Evolutionary conservation across 139 green algal species (phyloP).

Genomic region (Penium margaritaceum): DNA sequence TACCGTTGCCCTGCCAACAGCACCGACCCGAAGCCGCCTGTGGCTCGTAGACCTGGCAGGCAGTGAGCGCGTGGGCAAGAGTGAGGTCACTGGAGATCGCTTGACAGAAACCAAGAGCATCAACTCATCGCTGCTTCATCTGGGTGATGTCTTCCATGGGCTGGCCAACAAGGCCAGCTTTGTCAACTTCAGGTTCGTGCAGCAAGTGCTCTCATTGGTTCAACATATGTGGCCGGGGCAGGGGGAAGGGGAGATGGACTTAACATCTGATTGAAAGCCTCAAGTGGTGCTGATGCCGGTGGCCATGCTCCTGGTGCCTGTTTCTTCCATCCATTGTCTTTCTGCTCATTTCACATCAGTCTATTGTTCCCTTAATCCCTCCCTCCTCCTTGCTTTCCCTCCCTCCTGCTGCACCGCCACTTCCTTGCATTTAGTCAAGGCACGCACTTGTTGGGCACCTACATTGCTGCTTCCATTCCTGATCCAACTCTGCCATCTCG

Average conservation of each 20-base stretch:
- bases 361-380: no score
- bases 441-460: no score
- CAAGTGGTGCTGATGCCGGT: not conserved
- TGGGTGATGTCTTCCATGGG: slow-evolving; percentile 64
- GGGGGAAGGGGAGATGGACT: not conserved
- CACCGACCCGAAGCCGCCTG: slow-evolving; percentile 47
- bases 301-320: not conserved
- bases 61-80: slow-evolving; percentile 53
- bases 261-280: not conserved
- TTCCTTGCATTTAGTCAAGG: no score
- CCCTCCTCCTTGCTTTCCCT: no score
- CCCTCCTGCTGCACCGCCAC: no score
- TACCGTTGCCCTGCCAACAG: slow-evolving; percentile 20
- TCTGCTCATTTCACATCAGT: not conserved
- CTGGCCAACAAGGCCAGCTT: slow-evolving; percentile 56
- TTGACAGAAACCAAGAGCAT: slow-evolving; percentile 80
- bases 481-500: no score
- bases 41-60: slow-evolving; percentile 92
- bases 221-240: not conserved
- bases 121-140: slow-evolving; percentile 71
- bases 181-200: slow-evolving; percentile 72
- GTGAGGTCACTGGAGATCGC: slow-evolving; percentile 65
- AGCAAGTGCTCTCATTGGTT: not conserved
- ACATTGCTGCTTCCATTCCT: no score
- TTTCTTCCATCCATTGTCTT: not conserved